Percentiles rank a stretch among this genome's conserved stretches.
phyloP scores from a whole-genome alignment of 2,329 filamentous ascomycete genomes.

The Fusarium chlamydosporum region DNA sequence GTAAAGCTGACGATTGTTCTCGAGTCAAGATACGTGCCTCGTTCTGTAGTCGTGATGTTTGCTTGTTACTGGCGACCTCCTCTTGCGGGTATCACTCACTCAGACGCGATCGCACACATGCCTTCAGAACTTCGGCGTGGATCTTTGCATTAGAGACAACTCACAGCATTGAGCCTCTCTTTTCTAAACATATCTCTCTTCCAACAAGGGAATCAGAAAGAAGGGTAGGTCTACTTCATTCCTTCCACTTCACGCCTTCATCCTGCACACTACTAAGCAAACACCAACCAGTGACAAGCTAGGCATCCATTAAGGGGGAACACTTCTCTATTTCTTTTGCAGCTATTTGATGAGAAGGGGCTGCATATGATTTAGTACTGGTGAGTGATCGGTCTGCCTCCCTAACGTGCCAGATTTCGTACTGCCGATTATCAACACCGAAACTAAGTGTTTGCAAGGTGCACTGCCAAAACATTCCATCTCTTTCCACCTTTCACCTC shows the following conservation, averaged over 20 bases:
- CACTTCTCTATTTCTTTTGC: neutral
- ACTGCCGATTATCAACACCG: conserved; percentile 1
- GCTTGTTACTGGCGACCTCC: neutral
- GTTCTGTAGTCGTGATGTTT: neutral
- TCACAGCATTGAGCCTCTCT: neutral
- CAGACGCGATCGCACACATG: neutral
- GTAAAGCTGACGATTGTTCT: neutral
- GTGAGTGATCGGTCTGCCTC: neutral
- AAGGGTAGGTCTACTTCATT: neutral
- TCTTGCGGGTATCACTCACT: neutral
- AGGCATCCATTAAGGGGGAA: neutral
- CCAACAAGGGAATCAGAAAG: neutral
- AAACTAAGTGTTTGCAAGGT: conserved; percentile 7
- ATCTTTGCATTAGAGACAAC: neutral
- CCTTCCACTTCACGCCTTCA: neutral
- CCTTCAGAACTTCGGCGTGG: neutral
- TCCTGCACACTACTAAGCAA: neutral
- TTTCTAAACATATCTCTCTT: neutral
- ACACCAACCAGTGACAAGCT: neutral
- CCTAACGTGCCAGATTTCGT: neutral
- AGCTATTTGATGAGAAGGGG: neutral
- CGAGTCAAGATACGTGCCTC: too few relatives aligned
- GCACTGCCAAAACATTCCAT: neutral
- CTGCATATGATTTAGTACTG: neutral
- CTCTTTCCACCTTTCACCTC: neutral